phyloP scores from a whole-genome alignment of 192 early-diverging fungal species.

The Bifiguratus adelaidae region DNA sequence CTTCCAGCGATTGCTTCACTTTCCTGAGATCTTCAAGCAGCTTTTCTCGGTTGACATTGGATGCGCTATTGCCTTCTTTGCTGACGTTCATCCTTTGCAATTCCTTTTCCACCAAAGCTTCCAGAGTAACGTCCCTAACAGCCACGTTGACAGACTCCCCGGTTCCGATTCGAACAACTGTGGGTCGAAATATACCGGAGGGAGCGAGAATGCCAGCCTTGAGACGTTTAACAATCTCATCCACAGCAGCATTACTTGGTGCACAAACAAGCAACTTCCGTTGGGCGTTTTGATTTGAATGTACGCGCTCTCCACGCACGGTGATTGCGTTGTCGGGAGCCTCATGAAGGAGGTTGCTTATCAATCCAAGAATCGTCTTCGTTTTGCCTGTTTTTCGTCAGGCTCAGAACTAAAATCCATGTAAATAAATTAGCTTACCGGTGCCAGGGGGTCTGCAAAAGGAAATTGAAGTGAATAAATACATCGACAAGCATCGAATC shows the following conservation, averaged over 20 bases:
- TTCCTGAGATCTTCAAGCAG: constrained; percentile 22
- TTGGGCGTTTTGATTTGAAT: constrained; percentile 10
- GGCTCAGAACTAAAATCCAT: background rate
- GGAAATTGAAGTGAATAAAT: background rate
- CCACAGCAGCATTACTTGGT: constrained; percentile 93
- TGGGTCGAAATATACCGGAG: constrained; percentile 48
- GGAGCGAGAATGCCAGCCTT: constrained; percentile 59
- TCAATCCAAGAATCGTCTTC: constrained; percentile 79
- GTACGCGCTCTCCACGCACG: constrained; percentile 5
- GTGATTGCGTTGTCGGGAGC: background rate
- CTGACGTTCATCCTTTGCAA: constrained; percentile 23
- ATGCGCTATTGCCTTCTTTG: constrained; percentile 8
- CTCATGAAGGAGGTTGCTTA: constrained; percentile 52
- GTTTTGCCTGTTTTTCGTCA: constrained; percentile 88
- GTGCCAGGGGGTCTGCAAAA: constrained; percentile 43
- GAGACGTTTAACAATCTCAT: constrained; percentile 87
- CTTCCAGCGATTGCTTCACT: constrained; percentile 25
- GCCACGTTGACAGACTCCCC: constrained; percentile 59
- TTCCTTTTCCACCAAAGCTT: constrained; percentile 54
- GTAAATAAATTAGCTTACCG: constrained; percentile 23
- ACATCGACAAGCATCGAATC: background rate
- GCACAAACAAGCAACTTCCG: constrained; percentile 80
- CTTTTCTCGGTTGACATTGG: constrained; percentile 10
- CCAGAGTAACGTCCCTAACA: constrained; percentile 62
- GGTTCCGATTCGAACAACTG: constrained; percentile 78